Evolutionary conservation across 768 basidiomycete species (phyloP).

Genomic region (Russula lepida): DNA sequence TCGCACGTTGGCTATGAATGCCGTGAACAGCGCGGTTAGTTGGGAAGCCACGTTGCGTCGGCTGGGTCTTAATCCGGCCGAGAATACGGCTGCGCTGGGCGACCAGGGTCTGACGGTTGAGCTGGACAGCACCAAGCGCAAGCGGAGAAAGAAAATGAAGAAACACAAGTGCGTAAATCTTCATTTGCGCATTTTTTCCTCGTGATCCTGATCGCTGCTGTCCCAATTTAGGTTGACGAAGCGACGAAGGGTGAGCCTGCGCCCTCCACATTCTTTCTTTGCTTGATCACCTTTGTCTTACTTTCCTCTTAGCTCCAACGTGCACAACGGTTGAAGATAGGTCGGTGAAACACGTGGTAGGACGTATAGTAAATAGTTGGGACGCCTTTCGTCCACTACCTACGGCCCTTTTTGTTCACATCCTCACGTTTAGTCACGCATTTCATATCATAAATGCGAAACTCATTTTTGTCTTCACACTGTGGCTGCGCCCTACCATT

Average conservation of each 20-base stretch:
- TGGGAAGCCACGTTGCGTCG: conserved; percentile 64
- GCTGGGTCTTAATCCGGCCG: conserved; percentile 53
- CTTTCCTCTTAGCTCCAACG: conserved; percentile 12
- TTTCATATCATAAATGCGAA: background rate
- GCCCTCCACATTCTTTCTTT: background rate
- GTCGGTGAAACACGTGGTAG: conserved; percentile 5
- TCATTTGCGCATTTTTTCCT: conserved; percentile 9
- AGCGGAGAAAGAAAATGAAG: conserved; percentile 90
- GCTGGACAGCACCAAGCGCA: conserved; percentile 78
- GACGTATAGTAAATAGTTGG: background rate
- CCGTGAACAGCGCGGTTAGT: conserved; percentile 48
- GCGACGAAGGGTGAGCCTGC: conserved; percentile 64
- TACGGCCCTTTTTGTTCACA: background rate
- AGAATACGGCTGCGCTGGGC: conserved; percentile 42
- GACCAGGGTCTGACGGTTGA: conserved; percentile 48
- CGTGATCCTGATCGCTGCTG: background rate
- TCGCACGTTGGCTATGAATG: conserved; percentile 59
- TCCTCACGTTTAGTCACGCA: background rate
- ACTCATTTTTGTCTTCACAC: background rate
- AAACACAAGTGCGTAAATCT: conserved; percentile 76
- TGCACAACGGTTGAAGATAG: conserved; percentile 19
- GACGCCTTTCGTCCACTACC: background rate
- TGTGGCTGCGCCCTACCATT: background rate
- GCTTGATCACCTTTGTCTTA: background rate
- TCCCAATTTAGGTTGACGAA: conserved; percentile 63